Evolutionary conservation across 805 yeast species (phyloP), one percentile per base, ranked within the genome.

Genomic region (Kuraishia ogatae): DNA sequence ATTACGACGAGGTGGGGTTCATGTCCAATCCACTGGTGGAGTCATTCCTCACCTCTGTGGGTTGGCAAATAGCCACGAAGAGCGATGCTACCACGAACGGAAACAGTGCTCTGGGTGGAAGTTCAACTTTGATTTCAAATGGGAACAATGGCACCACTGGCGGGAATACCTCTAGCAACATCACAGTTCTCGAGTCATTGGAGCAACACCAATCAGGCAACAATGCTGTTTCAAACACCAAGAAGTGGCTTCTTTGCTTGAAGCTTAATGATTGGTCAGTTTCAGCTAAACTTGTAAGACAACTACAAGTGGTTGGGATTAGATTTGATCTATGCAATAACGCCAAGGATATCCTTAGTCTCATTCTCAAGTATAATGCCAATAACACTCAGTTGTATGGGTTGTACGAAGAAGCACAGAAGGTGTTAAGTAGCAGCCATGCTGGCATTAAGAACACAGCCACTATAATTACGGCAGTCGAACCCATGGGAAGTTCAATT

Each of bases 241-340:
- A 53, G 43, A 62, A 55, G 50, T 66, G 70, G 54, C 64, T 78
- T 2, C 69, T 82, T 76, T 60, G 72, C 17, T 62, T 82, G 53
- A 63, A 74, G 53, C 61, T 81, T 26, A 64, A 66, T 3, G 64
- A 67, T 29, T 82, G 86, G 86, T 71, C 65, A 57, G 82, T 82
- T 4, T 78, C 84, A 1, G 74, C 77, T 56, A 79, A 79, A 59
- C 73, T 82, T 6, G 78, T 81, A 48, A 67, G 78, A 53, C 83
- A 79, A 58, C 70, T 82, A 58, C 80, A 78, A 70, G 78, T 80
- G 55, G 80, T 80, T 47, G 84, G 85, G 2, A 77, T 82, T 15
- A 67, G 81, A 58, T 81, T 82, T 64, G 84, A 80, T 60, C 71
- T 81, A n/a, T 77, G 83, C 60, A 70, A 67, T 56, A 72, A 77